Base-by-base conservation (phyloP, 2,329 filamentous ascomycete species). In the Mycosphaerella sp. region DNA sequence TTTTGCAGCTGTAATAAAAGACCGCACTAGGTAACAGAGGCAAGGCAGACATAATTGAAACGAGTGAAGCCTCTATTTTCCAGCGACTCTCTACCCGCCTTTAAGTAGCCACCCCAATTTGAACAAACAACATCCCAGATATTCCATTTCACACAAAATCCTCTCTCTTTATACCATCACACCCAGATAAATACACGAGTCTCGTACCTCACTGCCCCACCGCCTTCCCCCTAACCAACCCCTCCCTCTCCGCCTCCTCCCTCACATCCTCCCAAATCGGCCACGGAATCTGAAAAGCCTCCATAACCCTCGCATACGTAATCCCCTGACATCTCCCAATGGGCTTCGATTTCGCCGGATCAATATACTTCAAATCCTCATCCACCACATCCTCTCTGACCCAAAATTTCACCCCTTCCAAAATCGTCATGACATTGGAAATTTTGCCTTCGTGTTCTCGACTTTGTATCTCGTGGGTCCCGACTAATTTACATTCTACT, bases 371-470 rank as follows among this genome's bases (percentile, higher is more conserved):
- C 64, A 76, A 78, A 9, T 88, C 83, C 66, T 86, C 81, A 64
- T 93, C 86, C 55, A 95, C 73, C 2, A 88, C 89, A 71, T 95
- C 90, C 67, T 93, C 88, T 51, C 90, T 75, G 1, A 83, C 89
- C 88, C 90, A 95, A 67, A 95, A 95, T 32, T 84, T 78, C 29
- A 85, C 82, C 0, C 88, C 91, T 73, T 95, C 89, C 7, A 95
- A 74, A 32, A 95, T 79, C 6, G 53, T 53, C 21, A 59, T 59
- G 0, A 53, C 53, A 45, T 51, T 56, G 2, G 80, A 84, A 58
- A 95, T 88, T 72, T 83, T 84, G 2, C 86, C 89, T 0, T 85
- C 84, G 2, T 72, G 81, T 0, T 76, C 75, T 48, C 78, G 78
- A 69, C 84, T 87, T 68, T 89, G 82, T 72, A 87, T 92, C 71